Evolutionary conservation across 805 yeast genomes (phyloP).

Genomic region (Scheffersomyces coipomensis): DNA sequence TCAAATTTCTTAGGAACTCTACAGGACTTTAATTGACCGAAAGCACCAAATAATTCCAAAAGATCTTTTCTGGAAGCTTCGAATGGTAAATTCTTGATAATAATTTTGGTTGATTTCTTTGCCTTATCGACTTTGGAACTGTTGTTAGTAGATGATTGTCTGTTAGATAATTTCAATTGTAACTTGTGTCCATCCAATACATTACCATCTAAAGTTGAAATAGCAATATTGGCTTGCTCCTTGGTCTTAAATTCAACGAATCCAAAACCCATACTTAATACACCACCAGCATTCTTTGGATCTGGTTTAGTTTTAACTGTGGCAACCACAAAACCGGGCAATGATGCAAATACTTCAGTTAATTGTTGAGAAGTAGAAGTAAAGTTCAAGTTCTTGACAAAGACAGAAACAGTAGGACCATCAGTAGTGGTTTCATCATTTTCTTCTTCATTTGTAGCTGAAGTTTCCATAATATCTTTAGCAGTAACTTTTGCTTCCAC

Average conservation of each 20-base stretch:
- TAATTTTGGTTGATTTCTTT: constrained; percentile 63
- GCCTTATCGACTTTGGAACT: constrained; percentile 19
- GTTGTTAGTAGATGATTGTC: constrained; percentile 42
- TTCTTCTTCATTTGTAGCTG: constrained; percentile 14
- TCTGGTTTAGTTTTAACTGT: constrained; percentile 87
- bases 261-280: constrained; percentile 96
- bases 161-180: constrained; percentile 83
- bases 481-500: constrained; percentile 47
- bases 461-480: constrained; percentile 41
- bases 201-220: constrained; percentile 68
- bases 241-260: constrained; percentile 85
- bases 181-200: constrained; percentile 86
- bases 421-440: constrained; percentile 44
- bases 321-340: constrained; percentile 80
- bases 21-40: constrained; percentile 91
- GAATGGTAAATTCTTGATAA: constrained; percentile 95
- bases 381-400: constrained; percentile 90
- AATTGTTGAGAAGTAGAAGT: constrained; percentile 63
- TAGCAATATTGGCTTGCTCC: constrained; percentile 77
- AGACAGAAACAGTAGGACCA: constrained; percentile 84
- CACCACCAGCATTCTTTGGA: constrained; percentile 62
- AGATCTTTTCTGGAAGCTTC: constrained; percentile 93
- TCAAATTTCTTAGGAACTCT: constrained; percentile 96
- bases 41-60: constrained; percentile 88
- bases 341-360: constrained; percentile 58